These are phyloP conservation scores for Clonostachys byssicola DNA, from an alignment of 2,329 filamentous ascomycete genomes.

Conservation along the genomic window DNA sequence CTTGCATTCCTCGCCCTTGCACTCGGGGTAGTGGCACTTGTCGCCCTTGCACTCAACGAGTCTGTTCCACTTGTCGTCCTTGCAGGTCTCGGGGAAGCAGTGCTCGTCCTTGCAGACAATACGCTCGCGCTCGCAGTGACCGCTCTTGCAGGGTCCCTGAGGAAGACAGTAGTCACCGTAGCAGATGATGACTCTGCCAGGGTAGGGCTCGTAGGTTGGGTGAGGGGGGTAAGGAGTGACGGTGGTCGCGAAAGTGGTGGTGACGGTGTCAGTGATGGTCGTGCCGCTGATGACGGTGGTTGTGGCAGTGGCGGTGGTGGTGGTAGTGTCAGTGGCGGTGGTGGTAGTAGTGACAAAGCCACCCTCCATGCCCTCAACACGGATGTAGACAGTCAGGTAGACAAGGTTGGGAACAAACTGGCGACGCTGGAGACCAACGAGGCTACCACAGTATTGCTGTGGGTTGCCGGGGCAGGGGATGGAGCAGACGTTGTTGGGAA, in stretches of 20 bases:
- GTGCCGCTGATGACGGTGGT: not conserved
- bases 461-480: constrained; percentile 9
- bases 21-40: constrained; percentile 7
- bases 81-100: constrained; percentile 7
- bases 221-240: constrained; percentile 19
- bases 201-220: constrained; percentile 11
- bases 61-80: constrained; percentile 4
- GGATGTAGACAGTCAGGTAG: constrained; percentile 3
- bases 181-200: constrained; percentile 16
- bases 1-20: constrained; percentile 5
- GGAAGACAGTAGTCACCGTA: constrained; percentile 9
- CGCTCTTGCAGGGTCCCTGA: constrained; percentile 14
- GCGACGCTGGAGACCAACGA: constrained; percentile 1
- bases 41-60: constrained; percentile 7
- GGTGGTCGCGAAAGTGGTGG: constrained; percentile 16
- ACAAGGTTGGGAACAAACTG: not conserved
- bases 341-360: not conserved
- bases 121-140: constrained; percentile 6
- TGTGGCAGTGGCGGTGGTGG: no score
- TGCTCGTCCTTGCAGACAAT: constrained; percentile 7
- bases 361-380: constrained; percentile 4
- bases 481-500: constrained; percentile 4
- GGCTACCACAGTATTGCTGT: constrained; percentile 6
- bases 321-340: not conserved
- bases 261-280: constrained; percentile 15